A percentile compares a stretch with the other conserved stretches of the same genome.
These are phyloP conservation scores for Rutstroemia sydowiana DNA, from an alignment of 2,329 filamentous ascomycete species.

Conservation along the genomic window DNA sequence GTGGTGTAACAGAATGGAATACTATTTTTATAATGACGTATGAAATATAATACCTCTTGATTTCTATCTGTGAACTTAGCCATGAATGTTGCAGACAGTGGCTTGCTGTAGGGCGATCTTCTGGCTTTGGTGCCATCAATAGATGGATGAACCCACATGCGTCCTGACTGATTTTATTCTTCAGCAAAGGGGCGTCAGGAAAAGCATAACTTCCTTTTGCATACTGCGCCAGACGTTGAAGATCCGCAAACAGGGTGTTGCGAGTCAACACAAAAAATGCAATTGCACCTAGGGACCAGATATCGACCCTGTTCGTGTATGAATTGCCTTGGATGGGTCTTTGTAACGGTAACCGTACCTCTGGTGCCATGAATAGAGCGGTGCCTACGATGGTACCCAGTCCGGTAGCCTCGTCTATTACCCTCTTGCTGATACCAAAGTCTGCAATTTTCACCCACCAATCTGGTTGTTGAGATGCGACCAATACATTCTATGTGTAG, in stretches of 20 bases:
- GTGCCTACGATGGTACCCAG: not conserved
- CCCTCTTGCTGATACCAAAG: slow-evolving; percentile 33
- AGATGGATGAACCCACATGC: not conserved
- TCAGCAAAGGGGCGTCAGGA: not conserved
- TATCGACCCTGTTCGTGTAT: not conserved
- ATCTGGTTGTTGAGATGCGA: not conserved
- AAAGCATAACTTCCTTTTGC: not conserved
- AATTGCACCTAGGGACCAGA: not conserved
- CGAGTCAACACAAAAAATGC: not conserved
- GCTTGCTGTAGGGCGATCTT: not conserved
- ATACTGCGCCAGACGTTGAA: not conserved
- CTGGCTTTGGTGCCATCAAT: not conserved
- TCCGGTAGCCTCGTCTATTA: not conserved
- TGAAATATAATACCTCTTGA: not conserved
- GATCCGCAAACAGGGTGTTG: not conserved
- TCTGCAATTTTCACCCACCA: slow-evolving; percentile 36
- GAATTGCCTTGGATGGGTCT: not conserved
- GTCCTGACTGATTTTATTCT: not conserved
- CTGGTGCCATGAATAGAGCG: not conserved
- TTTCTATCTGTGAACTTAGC: not conserved
- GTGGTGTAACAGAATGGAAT: not conserved
- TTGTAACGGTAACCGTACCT: not conserved
- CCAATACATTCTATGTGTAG: slow-evolving; percentile 9
- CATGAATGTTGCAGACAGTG: not conserved
- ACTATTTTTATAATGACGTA: not conserved